These are phyloP conservation scores for Tephrocybe sp. DNA, from an alignment of 768 basidiomycete genomes.

Conservation along the genomic window DNA sequence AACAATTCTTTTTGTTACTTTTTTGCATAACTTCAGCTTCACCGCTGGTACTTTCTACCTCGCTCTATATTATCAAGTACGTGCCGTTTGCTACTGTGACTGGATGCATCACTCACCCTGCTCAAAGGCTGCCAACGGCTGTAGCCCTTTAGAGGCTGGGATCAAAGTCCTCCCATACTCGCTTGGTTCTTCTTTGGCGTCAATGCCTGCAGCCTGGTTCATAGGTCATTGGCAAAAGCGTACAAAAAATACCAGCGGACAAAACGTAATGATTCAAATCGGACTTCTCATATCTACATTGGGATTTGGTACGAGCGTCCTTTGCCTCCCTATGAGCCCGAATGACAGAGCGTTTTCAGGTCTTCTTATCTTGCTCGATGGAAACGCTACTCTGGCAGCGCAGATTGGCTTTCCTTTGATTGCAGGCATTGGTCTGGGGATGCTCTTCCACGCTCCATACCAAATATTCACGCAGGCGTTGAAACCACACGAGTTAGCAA, in stretches of 20 bases:
- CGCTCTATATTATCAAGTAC: slow-evolving; percentile 78
- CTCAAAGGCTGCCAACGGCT: slow-evolving; percentile 65
- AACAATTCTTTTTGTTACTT: slow-evolving; percentile 62
- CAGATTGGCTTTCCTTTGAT: slow-evolving; percentile 65
- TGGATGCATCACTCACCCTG: background rate
- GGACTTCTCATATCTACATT: slow-evolving; percentile 65
- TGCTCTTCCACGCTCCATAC: slow-evolving; percentile 85
- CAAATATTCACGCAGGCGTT: slow-evolving; percentile 72
- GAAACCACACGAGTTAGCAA: slow-evolving; percentile 63
- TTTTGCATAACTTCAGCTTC: slow-evolving; percentile 82
- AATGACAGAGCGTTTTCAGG: no score
- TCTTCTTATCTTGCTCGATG: slow-evolving; percentile 61
- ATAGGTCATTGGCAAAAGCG: slow-evolving; percentile 64
- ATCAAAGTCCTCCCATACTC: slow-evolving; percentile 79
- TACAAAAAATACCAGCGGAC: slow-evolving; percentile 55
- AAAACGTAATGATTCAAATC: slow-evolving; percentile 59
- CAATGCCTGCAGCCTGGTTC: slow-evolving; percentile 84
- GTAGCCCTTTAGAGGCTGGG: slow-evolving; percentile 70
- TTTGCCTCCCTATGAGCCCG: no score
- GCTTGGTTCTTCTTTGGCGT: slow-evolving; percentile 79
- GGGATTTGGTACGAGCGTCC: slow-evolving; percentile 71
- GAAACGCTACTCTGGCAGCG: slow-evolving; percentile 38
- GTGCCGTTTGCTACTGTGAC: slow-evolving; percentile 11
- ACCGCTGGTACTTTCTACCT: slow-evolving; percentile 86
- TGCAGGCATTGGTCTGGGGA: slow-evolving; percentile 75